Conservation (phyloP, 176 grass and related monocot species). For the Oryza coarctata region DNA sequence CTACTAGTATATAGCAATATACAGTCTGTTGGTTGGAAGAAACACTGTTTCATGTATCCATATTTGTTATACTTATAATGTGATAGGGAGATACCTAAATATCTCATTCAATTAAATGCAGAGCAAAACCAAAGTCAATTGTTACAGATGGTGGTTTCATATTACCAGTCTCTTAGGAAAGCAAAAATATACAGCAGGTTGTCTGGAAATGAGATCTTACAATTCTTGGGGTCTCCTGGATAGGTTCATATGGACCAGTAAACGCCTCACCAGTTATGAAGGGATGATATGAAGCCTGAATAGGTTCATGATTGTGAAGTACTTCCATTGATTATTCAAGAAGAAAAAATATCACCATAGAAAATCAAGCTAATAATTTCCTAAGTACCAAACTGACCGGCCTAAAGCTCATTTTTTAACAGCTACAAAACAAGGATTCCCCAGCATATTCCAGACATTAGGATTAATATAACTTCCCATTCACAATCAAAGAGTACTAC, state of each 20-base stretch:
- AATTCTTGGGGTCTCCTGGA: conserved; percentile 76
- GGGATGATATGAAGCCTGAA: conserved; percentile 93
- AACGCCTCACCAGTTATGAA: conserved; percentile 95
- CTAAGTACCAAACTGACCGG: not conserved
- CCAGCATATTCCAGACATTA: conserved; percentile 5
- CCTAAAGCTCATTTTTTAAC: not conserved
- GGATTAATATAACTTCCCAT: conserved; percentile 16
- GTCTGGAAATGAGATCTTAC: conserved; percentile 55
- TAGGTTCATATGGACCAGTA: conserved; percentile 71
- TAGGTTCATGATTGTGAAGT: conserved; percentile 33
- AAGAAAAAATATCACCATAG: conserved; percentile 18
- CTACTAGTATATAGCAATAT: conserved; percentile 5
- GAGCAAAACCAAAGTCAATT: conserved; percentile 18
- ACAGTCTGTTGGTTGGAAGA: not conserved
- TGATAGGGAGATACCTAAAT: conserved; percentile 18
- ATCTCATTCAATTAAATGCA: conserved; percentile 11
- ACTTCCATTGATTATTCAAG: conserved; percentile 25
- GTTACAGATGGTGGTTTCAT: not conserved
- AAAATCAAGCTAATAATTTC: conserved; percentile 13
- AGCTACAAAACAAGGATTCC: conserved; percentile 5
- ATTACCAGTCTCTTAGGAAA: conserved; percentile 1
- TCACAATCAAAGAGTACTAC: not conserved
- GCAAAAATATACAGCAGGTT: conserved; percentile 22
- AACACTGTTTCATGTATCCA: not conserved
- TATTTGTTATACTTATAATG: too few species aligned